Evolutionary conservation across 2,329 filamentous ascomycete species (phyloP).

Genomic region (Bipolaris gigantea): DNA sequence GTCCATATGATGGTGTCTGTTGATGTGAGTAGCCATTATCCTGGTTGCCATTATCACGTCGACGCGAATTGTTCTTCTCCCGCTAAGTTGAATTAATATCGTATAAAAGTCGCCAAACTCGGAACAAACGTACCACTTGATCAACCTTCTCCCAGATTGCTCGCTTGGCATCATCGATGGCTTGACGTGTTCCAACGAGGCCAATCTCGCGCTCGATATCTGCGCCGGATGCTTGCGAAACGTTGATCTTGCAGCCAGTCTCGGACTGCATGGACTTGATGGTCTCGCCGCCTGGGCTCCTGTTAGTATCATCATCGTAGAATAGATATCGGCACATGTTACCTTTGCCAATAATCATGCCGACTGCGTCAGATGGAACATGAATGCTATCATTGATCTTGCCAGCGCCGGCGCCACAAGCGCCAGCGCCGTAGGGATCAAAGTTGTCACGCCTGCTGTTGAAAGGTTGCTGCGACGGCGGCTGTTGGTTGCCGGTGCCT

Average conservation of each 20-base stretch:
- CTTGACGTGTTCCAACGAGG: constrained; percentile 74
- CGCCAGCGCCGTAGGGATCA: constrained; percentile 45
- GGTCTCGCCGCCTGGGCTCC: constrained; percentile 70
- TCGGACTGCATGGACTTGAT: constrained; percentile 90
- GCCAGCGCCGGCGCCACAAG: constrained; percentile 23
- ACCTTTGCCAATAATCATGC: constrained; percentile 94
- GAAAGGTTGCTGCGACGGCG: constrained; percentile 20
- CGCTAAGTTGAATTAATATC: constrained; percentile 43
- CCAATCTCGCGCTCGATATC: constrained; percentile 86
- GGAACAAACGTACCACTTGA: constrained; percentile 67
- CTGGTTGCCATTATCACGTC: constrained; percentile 46
- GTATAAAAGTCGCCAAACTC: background rate
- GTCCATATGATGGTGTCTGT: constrained; percentile 42
- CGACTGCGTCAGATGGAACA: constrained; percentile 87
- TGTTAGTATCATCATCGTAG: constrained; percentile 18
- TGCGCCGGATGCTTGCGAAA: constrained; percentile 76
- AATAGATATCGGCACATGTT: constrained; percentile 5
- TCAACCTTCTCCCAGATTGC: constrained; percentile 93
- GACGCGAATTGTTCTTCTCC: constrained; percentile 50
- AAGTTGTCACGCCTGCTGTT: constrained; percentile 43
- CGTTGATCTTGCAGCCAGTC: constrained; percentile 93
- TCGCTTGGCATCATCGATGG: constrained; percentile 77
- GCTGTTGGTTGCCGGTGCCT: constrained; percentile 26
- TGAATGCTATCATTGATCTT: constrained; percentile 82
- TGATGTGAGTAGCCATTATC: constrained; percentile 53